These are phyloP conservation scores for Davidsoniella virescens DNA, from an alignment of 2,329 filamentous ascomycete genomes.

Conservation along the genomic window DNA sequence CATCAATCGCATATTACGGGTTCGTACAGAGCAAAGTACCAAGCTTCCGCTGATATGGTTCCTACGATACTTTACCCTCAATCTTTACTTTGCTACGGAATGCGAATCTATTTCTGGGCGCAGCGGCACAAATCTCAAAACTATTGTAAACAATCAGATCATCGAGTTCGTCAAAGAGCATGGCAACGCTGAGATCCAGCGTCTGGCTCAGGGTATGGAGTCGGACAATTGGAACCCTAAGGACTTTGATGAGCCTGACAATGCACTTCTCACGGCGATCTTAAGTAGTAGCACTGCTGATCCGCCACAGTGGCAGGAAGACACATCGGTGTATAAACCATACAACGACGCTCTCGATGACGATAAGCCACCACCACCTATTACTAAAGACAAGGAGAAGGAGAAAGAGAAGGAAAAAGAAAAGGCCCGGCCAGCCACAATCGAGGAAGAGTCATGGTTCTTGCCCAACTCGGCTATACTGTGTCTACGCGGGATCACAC, in stretches of 20 bases:
- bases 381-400: conserved; percentile 32
- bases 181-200: conserved; percentile 56
- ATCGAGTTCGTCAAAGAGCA: conserved; percentile 60
- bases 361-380: conserved; percentile 21
- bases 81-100: conserved; percentile 69
- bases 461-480: conserved; percentile 70
- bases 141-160: conserved; percentile 66
- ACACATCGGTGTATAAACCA: conserved; percentile 40
- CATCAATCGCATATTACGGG: conserved; percentile 58
- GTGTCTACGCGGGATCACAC: conserved; percentile 65
- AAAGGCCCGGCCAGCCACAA: conserved; percentile 53
- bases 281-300: conserved; percentile 57
- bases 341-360: conserved; percentile 24
- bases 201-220: conserved; percentile 61
- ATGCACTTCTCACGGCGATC: conserved; percentile 44
- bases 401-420: conserved; percentile 42
- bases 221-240: conserved; percentile 64
- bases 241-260: conserved; percentile 52
- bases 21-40: conserved; percentile 57
- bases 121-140: conserved; percentile 60
- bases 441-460: conserved; percentile 75
- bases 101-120: conserved; percentile 72
- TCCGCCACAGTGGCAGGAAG: conserved; percentile 47
- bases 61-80: conserved; percentile 67
- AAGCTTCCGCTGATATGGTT: conserved; percentile 53